Evolutionary conservation across 2,329 filamentous ascomycete species (phyloP).

Genomic region (Penicillium brasilianum): DNA sequence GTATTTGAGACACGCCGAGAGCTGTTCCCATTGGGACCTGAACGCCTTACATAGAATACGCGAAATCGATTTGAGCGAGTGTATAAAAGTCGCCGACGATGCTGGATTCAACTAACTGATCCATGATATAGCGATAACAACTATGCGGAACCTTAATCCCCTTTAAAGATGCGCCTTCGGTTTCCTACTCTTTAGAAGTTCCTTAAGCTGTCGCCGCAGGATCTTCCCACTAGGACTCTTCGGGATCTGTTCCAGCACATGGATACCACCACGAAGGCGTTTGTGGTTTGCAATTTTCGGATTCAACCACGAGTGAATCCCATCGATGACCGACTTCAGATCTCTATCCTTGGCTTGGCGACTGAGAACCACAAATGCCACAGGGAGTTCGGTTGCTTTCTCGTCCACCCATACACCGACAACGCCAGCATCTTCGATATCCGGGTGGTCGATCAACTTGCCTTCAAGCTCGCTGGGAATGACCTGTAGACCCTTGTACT

Average conservation of each 20-base stretch:
- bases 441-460: conserved; percentile 28
- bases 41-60: too few relatives aligned
- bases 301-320: conserved; percentile 29
- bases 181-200: conserved; percentile 24
- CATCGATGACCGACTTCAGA: conserved; percentile 14
- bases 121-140: neutral
- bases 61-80: neutral
- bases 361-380: conserved; percentile 29
- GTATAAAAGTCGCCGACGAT: neutral
- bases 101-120: neutral
- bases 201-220: conserved; percentile 33
- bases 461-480: conserved; percentile 32
- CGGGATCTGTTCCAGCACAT: conserved; percentile 39
- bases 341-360: conserved; percentile 15
- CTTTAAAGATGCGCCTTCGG: conserved; percentile 25
- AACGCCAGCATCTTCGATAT: conserved; percentile 30
- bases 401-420: conserved; percentile 30
- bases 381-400: conserved; percentile 27
- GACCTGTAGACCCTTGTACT: conserved; percentile 31
- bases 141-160: neutral
- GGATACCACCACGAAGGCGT: conserved; percentile 39
- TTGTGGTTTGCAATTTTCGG: conserved; percentile 40
- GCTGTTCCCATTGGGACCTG: too few relatives aligned
- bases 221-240: conserved; percentile 44
- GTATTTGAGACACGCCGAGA: neutral